Conservation (phyloP, 1,284 basidiomycete genomes). For the Gomphus bonarii region DNA sequence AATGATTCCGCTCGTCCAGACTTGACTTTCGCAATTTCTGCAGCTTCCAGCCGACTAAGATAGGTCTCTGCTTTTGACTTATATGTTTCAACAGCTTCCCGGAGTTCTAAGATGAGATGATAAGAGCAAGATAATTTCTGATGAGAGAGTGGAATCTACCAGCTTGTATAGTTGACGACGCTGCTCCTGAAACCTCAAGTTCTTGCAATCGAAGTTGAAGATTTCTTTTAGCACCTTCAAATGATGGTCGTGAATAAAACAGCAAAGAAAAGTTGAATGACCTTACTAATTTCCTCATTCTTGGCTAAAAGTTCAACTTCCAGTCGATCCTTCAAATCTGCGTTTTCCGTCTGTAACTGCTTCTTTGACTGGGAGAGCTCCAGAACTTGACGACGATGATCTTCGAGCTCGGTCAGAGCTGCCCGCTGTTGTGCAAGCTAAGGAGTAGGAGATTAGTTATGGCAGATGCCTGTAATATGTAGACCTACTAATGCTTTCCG, state of each 20-base stretch:
- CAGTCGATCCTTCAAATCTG: slow-evolving; percentile 43
- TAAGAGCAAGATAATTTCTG: background rate
- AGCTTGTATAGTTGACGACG: slow-evolving; percentile 49
- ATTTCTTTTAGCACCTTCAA: slow-evolving; percentile 45
- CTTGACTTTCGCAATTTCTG: slow-evolving; percentile 59
- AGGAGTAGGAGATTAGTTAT: background rate
- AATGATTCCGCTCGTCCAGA: slow-evolving; percentile 53
- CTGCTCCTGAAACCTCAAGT: slow-evolving; percentile 48
- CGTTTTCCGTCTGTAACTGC: slow-evolving; percentile 47
- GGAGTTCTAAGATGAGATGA: slow-evolving; percentile 36
- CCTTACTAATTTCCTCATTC: slow-evolving; percentile 49
- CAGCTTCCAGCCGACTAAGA: slow-evolving; percentile 54
- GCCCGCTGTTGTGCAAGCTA: slow-evolving; percentile 62
- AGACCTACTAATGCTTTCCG: slow-evolving; percentile 53
- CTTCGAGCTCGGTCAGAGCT: slow-evolving; percentile 52
- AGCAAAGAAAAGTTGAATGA: background rate
- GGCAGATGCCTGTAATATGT: background rate
- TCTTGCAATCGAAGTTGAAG: slow-evolving; percentile 57
- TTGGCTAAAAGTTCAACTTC: slow-evolving; percentile 42
- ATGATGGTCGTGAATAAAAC: slow-evolving; percentile 4
- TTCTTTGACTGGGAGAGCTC: slow-evolving; percentile 48
- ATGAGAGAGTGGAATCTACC: slow-evolving; percentile 27
- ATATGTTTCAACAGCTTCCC: slow-evolving; percentile 53
- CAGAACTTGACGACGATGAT: slow-evolving; percentile 47
- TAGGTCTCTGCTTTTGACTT: slow-evolving; percentile 54